phyloP scores from a whole-genome alignment of 2,329 filamentous ascomycete genomes.

The Dryadomyces sulphureus region DNA sequence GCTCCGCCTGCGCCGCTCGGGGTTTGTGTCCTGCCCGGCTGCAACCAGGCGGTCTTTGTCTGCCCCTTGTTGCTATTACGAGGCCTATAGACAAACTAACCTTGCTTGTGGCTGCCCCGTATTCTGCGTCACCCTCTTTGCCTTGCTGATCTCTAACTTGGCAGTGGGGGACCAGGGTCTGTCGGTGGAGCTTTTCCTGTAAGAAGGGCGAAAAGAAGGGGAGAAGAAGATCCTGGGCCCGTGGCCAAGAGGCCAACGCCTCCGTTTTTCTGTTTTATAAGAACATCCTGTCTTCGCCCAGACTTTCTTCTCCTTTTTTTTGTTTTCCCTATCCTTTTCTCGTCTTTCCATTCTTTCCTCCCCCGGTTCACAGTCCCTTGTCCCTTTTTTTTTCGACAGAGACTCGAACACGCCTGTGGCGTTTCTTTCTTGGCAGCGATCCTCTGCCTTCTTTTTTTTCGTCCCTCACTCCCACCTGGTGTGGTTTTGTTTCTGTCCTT shows the following conservation, averaged over 20 bases:
- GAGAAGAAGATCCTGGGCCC: no score
- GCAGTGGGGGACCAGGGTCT: background rate
- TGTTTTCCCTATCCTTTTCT: background rate
- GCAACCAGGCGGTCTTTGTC: no score
- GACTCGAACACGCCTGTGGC: constrained; percentile 3
- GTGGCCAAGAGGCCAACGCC: background rate
- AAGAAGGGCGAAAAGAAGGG: no score
- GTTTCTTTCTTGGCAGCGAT: constrained; percentile 1
- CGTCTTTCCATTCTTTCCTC: background rate
- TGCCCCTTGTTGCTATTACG: no score
- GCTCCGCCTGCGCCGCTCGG: background rate
- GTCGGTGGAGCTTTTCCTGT: background rate
- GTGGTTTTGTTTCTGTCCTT: constrained; percentile 12
- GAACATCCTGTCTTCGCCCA: background rate
- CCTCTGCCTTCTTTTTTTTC: background rate
- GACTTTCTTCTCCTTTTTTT: background rate
- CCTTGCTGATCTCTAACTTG: background rate
- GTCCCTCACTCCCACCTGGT: constrained; percentile 13
- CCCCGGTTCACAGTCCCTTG: background rate
- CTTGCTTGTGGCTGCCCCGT: background rate
- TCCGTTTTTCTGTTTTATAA: background rate
- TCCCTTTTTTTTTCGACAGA: background rate
- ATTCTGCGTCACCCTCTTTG: background rate
- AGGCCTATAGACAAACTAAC: no score
- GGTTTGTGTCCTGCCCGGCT: background rate